Percentiles rank a stretch among this genome's conserved stretches.
These are phyloP conservation scores for Alloteropsis semialata DNA, from an alignment of 176 grass and related monocot species.

Conservation along the genomic window DNA sequence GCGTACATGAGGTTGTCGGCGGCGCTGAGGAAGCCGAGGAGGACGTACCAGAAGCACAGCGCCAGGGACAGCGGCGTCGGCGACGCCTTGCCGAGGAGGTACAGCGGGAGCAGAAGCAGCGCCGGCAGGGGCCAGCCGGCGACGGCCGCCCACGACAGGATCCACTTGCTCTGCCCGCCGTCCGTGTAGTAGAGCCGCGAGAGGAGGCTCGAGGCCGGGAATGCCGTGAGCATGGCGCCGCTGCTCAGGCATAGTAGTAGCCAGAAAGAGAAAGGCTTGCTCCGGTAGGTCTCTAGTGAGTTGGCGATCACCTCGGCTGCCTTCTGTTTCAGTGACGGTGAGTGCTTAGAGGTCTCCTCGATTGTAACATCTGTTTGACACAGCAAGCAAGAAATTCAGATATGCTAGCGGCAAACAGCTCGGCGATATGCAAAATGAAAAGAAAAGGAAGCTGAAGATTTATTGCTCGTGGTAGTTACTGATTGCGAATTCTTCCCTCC, in stretches of 20 bases:
- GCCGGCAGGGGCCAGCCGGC: conserved; percentile 74
- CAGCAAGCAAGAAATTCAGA: not conserved
- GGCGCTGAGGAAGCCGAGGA: conserved; percentile 81
- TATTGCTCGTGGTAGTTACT: not conserved
- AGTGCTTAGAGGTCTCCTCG: not conserved
- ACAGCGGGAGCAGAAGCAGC: conserved; percentile 48
- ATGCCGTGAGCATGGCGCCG: conserved; percentile 69
- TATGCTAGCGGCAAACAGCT: too few relatives aligned
- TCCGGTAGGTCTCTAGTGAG: conserved; percentile 42
- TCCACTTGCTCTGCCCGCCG: conserved; percentile 91
- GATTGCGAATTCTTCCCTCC: too few relatives aligned
- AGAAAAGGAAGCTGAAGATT: not conserved
- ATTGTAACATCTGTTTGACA: not conserved
- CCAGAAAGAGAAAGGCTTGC: conserved; percentile 54
- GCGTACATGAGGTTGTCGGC: conserved; percentile 92
- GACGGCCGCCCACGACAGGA: conserved; percentile 82
- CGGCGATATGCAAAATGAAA: not conserved
- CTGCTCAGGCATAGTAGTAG: conserved; percentile 39
- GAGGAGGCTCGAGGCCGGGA: conserved; percentile 72
- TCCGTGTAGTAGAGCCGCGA: conserved; percentile 74
- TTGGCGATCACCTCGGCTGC: conserved; percentile 14
- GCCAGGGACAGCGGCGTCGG: conserved; percentile 45
- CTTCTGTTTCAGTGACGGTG: conserved; percentile 2
- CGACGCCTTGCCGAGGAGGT: conserved; percentile 35
- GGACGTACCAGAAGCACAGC: conserved; percentile 59